Evolutionary conservation across 208 protist species (phyloP).

Genomic region (Plasmodiophora brassicae): DNA sequence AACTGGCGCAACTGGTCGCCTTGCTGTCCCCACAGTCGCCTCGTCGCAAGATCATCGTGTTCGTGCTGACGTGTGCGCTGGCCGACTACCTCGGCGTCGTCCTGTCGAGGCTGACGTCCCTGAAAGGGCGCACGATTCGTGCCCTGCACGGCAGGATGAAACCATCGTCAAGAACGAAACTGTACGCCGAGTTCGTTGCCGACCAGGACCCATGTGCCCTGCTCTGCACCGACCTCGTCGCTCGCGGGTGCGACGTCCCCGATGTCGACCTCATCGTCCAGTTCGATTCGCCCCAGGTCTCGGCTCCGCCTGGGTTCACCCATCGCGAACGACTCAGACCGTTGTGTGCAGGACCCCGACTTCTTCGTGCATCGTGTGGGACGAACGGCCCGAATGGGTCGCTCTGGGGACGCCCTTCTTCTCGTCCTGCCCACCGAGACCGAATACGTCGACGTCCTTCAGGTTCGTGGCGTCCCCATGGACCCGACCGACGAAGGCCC

Average conservation of each 20-base stretch:
- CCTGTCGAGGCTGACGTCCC: constrained; percentile 35
- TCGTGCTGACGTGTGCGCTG: constrained; percentile 67
- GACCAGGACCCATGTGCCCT: constrained; percentile 35
- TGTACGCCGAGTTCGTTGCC: constrained; percentile 35
- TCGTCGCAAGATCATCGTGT: constrained; percentile 65
- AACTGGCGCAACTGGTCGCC: constrained; percentile 56
- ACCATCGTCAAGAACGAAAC: constrained; percentile 41
- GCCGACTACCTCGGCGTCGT: constrained; percentile 67
- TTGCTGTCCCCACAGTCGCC: constrained; percentile 52
- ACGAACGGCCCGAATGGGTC: constrained; percentile 66
- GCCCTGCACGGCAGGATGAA: constrained; percentile 67
- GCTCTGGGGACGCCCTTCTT: constrained; percentile 58
- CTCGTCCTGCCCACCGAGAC: constrained; percentile 59
- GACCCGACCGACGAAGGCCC: not conserved
- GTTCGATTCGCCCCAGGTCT: constrained; percentile 56
- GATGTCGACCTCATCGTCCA: constrained; percentile 77
- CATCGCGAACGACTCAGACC: not conserved
- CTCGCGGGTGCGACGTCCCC: constrained; percentile 76
- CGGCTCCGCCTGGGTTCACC: not conserved
- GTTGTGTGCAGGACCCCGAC: constrained; percentile 55
- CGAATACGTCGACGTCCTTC: constrained; percentile 48
- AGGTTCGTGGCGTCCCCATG: not conserved
- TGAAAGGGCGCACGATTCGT: not conserved
- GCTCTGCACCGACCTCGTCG: constrained; percentile 73
- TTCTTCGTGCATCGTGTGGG: constrained; percentile 76